Evolutionary conservation across 1,284 basidiomycete species (phyloP).

Genomic region (Filobasidium uniguttulatum): DNA sequence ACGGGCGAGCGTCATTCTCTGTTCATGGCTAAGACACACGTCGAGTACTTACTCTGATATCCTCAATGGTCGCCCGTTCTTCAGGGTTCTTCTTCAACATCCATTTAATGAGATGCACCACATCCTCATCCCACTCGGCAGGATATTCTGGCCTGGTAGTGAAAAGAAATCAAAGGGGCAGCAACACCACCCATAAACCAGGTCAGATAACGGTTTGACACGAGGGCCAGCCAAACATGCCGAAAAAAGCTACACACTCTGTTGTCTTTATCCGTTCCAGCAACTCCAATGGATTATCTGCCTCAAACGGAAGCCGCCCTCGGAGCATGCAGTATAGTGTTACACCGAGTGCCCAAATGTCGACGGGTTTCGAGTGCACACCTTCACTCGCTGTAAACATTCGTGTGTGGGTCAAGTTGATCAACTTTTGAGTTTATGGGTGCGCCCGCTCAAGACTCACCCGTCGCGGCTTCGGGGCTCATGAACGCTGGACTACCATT

Average conservation of each 20-base stretch:
- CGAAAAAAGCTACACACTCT: too few species aligned
- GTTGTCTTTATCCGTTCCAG: slow-evolving; percentile 40
- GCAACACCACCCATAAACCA: neutral
- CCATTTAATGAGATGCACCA: slow-evolving; percentile 29
- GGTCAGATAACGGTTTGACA: neutral
- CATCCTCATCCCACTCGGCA: slow-evolving; percentile 27
- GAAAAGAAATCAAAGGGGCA: neutral
- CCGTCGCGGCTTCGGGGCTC: slow-evolving; percentile 37
- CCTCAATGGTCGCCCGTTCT: slow-evolving; percentile 28
- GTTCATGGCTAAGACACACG: neutral
- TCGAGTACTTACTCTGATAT: slow-evolving; percentile 28
- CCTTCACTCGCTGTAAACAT: slow-evolving; percentile 18
- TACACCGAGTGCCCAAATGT: slow-evolving; percentile 45
- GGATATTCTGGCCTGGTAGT: slow-evolving; percentile 25
- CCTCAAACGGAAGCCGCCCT: slow-evolving; percentile 42
- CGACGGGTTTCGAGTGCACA: slow-evolving; percentile 41
- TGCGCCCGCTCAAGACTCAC: slow-evolving; percentile 4
- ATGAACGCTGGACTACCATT: slow-evolving; percentile 46
- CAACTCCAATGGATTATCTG: slow-evolving; percentile 40
- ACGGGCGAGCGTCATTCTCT: neutral
- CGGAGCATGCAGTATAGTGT: slow-evolving; percentile 45
- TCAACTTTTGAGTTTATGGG: too few species aligned
- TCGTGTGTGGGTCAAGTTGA: neutral
- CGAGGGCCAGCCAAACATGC: too few species aligned
- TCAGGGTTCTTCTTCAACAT: slow-evolving; percentile 37